Base-by-base conservation (phyloP, 768 basidiomycete species). In the Tylopilus sp. region DNA sequence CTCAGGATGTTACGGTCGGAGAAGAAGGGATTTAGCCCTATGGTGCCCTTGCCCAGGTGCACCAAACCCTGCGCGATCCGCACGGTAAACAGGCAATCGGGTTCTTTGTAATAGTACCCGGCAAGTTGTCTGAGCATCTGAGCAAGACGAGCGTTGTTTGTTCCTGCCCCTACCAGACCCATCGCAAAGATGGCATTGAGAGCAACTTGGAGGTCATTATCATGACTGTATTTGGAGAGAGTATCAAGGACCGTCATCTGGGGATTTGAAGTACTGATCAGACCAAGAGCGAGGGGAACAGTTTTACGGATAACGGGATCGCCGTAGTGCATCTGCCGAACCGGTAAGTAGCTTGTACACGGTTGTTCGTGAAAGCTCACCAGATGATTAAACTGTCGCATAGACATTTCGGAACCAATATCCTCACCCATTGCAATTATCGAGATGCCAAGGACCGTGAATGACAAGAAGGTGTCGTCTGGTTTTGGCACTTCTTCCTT, bases 11-110 rank as follows among this genome's bases (percentile, higher is more conserved):
- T 82, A 35, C 95, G 82, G 69, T 98, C 95, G 30, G 80, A 81
- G 80, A 90, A 98, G 85, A 97, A 98, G 4, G 97, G 95, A 68
- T 95, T 98, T 60, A 99, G 75, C 11, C 91, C 90, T 65, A 99
- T 91, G 13, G 95, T 98, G 31, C 97, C 97, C 72, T 99, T 99
- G 69, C 97, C 97, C 95, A 98, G 95, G 69, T 98, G 93, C n/a
- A 98, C 88, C 60, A 98, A 72, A 18, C 97, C 97, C 71, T 98
- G 89, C 3, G 95, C 91, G 52, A 99, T 83, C 48, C 97, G 85
- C 18, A 98, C 95, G 78, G 91, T 89, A 70, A 99, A 98, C 61
- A 98, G 70, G 66, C 92, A 95, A 64, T 99, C 94, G 1, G 95
- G 84, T 70, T 99, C 97, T 68, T 98, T 98, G 72, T 89, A 80